Percentiles rank a stretch among this genome's conserved stretches.
These are phyloP conservation scores for Yamadazyma spencermartinsiae DNA, from an alignment of 1,139 yeast genomes.

Conservation along the genomic window DNA sequence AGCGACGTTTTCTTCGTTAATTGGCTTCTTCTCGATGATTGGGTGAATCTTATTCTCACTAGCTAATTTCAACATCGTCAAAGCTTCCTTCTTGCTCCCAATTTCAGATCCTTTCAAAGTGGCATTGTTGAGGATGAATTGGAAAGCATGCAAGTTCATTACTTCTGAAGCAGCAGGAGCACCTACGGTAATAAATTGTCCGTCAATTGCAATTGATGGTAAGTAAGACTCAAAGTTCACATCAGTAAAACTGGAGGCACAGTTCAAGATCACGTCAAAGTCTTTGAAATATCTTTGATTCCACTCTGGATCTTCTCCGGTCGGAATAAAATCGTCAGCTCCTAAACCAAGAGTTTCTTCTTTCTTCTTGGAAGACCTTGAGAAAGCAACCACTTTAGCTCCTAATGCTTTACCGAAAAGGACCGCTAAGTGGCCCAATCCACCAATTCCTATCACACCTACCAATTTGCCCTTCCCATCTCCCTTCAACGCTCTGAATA, in stretches of 20 bases:
- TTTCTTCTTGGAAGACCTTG: slow-evolving; percentile 37
- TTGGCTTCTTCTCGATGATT: slow-evolving; percentile 44
- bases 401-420: slow-evolving; percentile 45
- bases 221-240: slow-evolving; percentile 33
- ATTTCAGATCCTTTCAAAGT: slow-evolving; percentile 34
- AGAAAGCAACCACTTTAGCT: slow-evolving; percentile 42
- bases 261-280: slow-evolving; percentile 50
- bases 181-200: slow-evolving; percentile 54
- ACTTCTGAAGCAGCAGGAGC: slow-evolving; percentile 39
- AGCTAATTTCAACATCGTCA: slow-evolving; percentile 40
- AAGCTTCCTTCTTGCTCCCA: slow-evolving; percentile 40
- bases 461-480: slow-evolving; percentile 24
- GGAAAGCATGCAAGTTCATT: slow-evolving; percentile 24
- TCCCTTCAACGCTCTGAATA: slow-evolving; percentile 34
- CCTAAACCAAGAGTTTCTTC: slow-evolving; percentile 39
- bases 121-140: slow-evolving; percentile 30
- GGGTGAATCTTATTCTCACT: slow-evolving; percentile 41
- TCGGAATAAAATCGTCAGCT: slow-evolving; percentile 41
- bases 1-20: slow-evolving; percentile 30
- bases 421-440: slow-evolving; percentile 45
- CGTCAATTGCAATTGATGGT: slow-evolving; percentile 36
- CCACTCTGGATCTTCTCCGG: slow-evolving; percentile 41
- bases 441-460: slow-evolving; percentile 51
- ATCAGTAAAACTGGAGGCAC: slow-evolving; percentile 45
- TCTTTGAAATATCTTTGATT: slow-evolving; percentile 26